Conservation (phyloP, 345 rosid genomes). For the Pistacia vera region DNA sequence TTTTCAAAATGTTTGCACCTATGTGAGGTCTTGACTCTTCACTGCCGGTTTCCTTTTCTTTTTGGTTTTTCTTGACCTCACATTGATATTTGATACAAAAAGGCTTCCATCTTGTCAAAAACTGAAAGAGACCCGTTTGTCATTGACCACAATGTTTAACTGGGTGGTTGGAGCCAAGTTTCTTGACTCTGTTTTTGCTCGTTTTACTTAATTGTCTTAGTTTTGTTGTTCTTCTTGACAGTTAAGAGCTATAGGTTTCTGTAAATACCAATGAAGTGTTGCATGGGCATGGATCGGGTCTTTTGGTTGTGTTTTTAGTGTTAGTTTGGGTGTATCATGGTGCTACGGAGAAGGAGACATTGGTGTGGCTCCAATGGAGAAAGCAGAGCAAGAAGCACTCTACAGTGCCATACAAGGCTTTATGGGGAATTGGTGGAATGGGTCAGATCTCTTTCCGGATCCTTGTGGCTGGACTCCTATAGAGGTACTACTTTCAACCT, state of each 20-base stretch:
- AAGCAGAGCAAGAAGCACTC: slow-evolving; percentile 68
- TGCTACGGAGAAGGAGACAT: slow-evolving; percentile 45
- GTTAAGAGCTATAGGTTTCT: background rate
- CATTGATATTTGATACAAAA: slow-evolving; percentile 7
- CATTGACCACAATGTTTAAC: slow-evolving; percentile 3
- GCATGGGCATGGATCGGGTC: slow-evolving; percentile 9
- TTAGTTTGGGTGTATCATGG: slow-evolving; percentile 33
- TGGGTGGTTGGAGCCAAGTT: background rate
- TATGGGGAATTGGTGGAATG: slow-evolving; percentile 90
- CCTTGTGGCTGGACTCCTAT: slow-evolving; percentile 99
- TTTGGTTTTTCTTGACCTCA: slow-evolving; percentile 18
- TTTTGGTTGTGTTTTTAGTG: slow-evolving; percentile 40
- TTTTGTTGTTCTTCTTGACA: slow-evolving; percentile 7
- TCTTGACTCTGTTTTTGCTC: slow-evolving; percentile 1
- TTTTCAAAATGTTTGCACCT: slow-evolving; percentile 3
- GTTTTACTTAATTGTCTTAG: background rate
- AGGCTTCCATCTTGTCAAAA: background rate
- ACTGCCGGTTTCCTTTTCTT: slow-evolving; percentile 11
- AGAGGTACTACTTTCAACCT: slow-evolving; percentile 49
- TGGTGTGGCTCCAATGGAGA: slow-evolving; percentile 73
- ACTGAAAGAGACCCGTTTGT: background rate
- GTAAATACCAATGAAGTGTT: slow-evolving; percentile 20
- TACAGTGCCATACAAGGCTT: slow-evolving; percentile 82
- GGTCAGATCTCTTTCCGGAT: slow-evolving; percentile 86
- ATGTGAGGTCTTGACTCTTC: slow-evolving; percentile 22